These are phyloP conservation scores for Populus simonii DNA, from an alignment of 345 rosid genomes.

Conservation along the genomic window DNA sequence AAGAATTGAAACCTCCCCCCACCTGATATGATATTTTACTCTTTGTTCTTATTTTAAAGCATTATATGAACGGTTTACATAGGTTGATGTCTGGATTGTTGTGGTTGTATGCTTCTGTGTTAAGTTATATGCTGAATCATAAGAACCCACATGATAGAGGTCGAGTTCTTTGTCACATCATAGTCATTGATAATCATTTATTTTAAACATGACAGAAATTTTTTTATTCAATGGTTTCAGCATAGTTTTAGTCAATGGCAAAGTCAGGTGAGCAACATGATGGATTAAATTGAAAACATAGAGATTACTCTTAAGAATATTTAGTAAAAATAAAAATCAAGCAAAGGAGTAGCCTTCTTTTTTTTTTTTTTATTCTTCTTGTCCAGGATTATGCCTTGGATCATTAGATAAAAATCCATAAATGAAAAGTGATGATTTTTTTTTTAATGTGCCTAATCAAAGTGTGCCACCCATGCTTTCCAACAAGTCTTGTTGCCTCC, in stretches of 20 bases:
- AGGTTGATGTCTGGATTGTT: background rate
- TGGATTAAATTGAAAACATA: background rate
- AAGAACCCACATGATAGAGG: background rate
- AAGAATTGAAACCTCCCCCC: background rate
- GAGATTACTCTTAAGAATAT: background rate
- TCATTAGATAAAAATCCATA: no score
- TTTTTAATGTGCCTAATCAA: background rate
- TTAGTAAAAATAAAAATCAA: no score
- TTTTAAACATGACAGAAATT: background rate
- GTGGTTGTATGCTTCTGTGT: background rate
- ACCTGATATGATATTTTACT: background rate
- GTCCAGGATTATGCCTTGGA: no score
- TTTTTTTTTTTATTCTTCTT: no score
- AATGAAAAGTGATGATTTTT: background rate
- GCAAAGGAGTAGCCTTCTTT: no score
- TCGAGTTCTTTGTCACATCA: background rate
- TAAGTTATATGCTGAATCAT: background rate
- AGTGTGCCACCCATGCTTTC: background rate
- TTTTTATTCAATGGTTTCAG: background rate
- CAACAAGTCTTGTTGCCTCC: background rate
- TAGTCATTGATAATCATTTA: background rate
- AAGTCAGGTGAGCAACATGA: background rate
- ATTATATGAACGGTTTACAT: background rate
- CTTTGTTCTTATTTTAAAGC: background rate
- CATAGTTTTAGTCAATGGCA: background rate